These are phyloP conservation scores for Gossypium ekmanianum DNA, from an alignment of 345 rosid species.

Conservation along the genomic window DNA sequence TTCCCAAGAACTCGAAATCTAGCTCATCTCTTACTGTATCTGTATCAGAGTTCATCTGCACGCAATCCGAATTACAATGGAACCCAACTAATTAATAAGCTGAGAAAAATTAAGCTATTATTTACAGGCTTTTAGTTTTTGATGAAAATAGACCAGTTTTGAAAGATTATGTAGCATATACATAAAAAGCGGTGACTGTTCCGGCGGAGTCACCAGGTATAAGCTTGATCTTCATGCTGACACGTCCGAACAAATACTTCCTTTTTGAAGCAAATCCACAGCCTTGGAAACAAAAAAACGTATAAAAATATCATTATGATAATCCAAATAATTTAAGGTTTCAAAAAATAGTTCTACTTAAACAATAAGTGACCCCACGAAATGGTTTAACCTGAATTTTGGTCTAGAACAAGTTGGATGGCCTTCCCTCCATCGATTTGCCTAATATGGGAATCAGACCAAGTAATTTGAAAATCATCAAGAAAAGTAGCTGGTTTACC, in stretches of 20 bases:
- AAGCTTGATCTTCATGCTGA: slow-evolving; percentile 94
- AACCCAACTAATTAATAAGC: background rate
- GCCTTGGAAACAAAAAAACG: slow-evolving; percentile 33
- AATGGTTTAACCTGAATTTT: slow-evolving; percentile 51
- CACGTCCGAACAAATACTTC: slow-evolving; percentile 70
- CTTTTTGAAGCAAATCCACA: slow-evolving; percentile 88
- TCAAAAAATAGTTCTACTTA: background rate
- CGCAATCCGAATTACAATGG: background rate
- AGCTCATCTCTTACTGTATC: slow-evolving; percentile 62
- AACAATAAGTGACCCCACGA: slow-evolving; percentile 16
- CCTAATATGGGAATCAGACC: slow-evolving; percentile 69
- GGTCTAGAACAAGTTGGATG: slow-evolving; percentile 79
- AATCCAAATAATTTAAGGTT: background rate
- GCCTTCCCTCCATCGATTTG: slow-evolving; percentile 63
- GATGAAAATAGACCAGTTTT: background rate
- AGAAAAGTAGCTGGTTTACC: slow-evolving; percentile 60
- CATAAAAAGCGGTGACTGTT: slow-evolving; percentile 91
- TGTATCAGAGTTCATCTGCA: slow-evolving; percentile 82
- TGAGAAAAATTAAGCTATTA: too few species aligned
- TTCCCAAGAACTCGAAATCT: slow-evolving; percentile 93
- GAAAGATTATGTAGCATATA: background rate
- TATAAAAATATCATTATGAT: background rate
- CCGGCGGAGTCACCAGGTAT: slow-evolving; percentile 94
- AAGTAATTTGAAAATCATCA: slow-evolving; percentile 59
- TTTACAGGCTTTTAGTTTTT: too few species aligned